Evolutionary conservation across 2,329 filamentous ascomycete genomes (phyloP).

Genomic region (Pseudocercospora vitis): DNA sequence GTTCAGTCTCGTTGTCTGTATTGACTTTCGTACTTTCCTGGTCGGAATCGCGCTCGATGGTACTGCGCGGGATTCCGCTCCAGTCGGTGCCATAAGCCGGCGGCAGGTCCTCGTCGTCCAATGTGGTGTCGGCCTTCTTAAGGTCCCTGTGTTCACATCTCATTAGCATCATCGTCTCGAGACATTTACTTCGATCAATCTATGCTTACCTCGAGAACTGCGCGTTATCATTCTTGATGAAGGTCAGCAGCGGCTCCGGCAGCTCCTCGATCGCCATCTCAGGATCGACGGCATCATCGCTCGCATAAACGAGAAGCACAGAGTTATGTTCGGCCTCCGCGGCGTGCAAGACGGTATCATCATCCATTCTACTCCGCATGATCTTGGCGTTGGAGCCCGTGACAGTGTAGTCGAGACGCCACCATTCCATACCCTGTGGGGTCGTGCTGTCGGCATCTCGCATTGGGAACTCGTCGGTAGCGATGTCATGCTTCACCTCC

Average conservation of each 20-base stretch:
- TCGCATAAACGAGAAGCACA: slow-evolving; percentile 61
- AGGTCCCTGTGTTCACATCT: not conserved
- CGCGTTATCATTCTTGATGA: slow-evolving; percentile 32
- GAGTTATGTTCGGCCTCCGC: slow-evolving; percentile 54
- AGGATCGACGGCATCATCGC: slow-evolving; percentile 40
- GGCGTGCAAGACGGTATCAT: slow-evolving; percentile 54
- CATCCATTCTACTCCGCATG: slow-evolving; percentile 36
- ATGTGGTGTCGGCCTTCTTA: slow-evolving; percentile 3
- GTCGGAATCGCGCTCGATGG: slow-evolving; percentile 16
- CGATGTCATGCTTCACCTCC: slow-evolving; percentile 1
- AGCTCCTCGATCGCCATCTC: slow-evolving; percentile 24
- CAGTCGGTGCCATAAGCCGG: not conserved
- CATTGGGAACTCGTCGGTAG: not conserved
- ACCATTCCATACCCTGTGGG: slow-evolving; percentile 52
- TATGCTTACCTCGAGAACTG: slow-evolving; percentile 20
- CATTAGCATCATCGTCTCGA: not conserved
- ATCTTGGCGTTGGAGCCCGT: slow-evolving; percentile 42
- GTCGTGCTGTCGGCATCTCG: slow-evolving; percentile 38
- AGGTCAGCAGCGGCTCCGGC: slow-evolving; percentile 28
- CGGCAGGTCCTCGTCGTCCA: not conserved
- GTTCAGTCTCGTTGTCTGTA: slow-evolving; percentile 10
- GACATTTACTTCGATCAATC: not conserved
- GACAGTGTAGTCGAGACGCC: slow-evolving; percentile 55
- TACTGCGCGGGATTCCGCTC: slow-evolving; percentile 6
- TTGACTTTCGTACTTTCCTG: slow-evolving; percentile 17